Evolutionary conservation across 2,329 filamentous ascomycete genomes (phyloP).

Genomic region (Microsporum canis): DNA sequence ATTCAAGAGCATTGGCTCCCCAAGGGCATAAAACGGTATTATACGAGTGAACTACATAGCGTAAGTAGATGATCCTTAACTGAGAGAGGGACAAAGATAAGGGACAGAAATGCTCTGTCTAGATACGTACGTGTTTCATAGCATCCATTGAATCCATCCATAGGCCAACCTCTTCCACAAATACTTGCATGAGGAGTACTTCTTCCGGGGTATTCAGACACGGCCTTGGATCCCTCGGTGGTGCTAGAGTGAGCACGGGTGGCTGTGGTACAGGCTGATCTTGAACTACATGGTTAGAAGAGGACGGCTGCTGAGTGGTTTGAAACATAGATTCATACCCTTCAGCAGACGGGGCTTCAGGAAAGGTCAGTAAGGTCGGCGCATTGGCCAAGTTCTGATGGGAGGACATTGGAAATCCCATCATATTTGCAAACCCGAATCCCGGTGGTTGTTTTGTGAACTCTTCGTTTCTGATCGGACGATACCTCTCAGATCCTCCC

Average conservation of each 20-base stretch:
- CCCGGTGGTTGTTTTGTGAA: slow-evolving; percentile 15
- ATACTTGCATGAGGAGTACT: slow-evolving; percentile 80
- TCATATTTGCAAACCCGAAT: slow-evolving; percentile 13
- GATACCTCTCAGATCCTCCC: slow-evolving; percentile 65
- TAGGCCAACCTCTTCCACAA: slow-evolving; percentile 75
- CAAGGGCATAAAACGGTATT: slow-evolving; percentile 70
- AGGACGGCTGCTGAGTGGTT: slow-evolving; percentile 17
- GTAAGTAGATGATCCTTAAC: slow-evolving; percentile 1
- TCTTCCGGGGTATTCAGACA: slow-evolving; percentile 66
- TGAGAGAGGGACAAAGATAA: neutral
- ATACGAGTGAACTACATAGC: slow-evolving; percentile 56
- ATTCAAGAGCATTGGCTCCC: slow-evolving; percentile 78
- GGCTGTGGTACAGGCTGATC: slow-evolving; percentile 17
- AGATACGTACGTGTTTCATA: slow-evolving; percentile 53
- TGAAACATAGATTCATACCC: slow-evolving; percentile 21
- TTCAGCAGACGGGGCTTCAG: slow-evolving; percentile 32
- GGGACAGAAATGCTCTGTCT: neutral
- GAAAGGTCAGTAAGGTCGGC: slow-evolving; percentile 38
- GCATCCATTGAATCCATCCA: slow-evolving; percentile 93
- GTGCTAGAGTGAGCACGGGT: slow-evolving; percentile 30
- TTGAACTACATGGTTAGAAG: slow-evolving; percentile 6
- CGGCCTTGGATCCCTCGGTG: slow-evolving; percentile 41
- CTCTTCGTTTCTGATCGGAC: slow-evolving; percentile 39
- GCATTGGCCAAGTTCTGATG: slow-evolving; percentile 43
- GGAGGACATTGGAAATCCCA: slow-evolving; percentile 26